A percentile compares a stretch with the other conserved stretches of the same genome.
phyloP scores from a whole-genome alignment of 805 yeast species.

The Candida peoriensis region DNA sequence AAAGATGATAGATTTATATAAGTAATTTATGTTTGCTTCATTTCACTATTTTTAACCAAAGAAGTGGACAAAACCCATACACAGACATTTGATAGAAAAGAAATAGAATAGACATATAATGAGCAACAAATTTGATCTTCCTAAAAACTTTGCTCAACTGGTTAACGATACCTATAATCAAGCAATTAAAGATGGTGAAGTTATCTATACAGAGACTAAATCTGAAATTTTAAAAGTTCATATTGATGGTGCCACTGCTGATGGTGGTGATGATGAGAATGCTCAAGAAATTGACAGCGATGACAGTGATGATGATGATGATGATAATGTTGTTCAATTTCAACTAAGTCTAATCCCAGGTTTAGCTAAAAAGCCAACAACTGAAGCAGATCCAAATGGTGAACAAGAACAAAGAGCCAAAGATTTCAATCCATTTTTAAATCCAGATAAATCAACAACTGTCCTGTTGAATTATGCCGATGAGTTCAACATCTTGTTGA shows the following conservation, averaged over 20 bases:
- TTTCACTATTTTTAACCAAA: no score
- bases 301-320: no score
- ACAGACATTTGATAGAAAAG: no score
- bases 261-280: no score
- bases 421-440: conserved; percentile 65
- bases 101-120: no score
- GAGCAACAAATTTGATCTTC: conserved; percentile 30
- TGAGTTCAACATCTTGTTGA: conserved; percentile 61
- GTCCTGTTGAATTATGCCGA: conserved; percentile 47
- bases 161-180: conserved; percentile 37
- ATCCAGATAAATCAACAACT: conserved; percentile 73
- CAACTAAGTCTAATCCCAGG: conserved; percentile 29
- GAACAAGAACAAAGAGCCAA: conserved; percentile 28
- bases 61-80: no score
- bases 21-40: no score
- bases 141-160: conserved; percentile 32
- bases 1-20: no score
- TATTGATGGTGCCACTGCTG: no score
- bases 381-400: conserved; percentile 27
- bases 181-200: conserved; percentile 42
- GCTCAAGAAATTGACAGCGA: no score
- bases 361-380: conserved; percentile 33
- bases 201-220: conserved; percentile 48
- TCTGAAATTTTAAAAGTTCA: conserved; percentile 23
- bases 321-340: conserved; percentile 28